Percentiles rank a stretch among this genome's conserved stretches.
phyloP scores from a whole-genome alignment of 1,139 yeast genomes.

The Candida glucosophila region DNA sequence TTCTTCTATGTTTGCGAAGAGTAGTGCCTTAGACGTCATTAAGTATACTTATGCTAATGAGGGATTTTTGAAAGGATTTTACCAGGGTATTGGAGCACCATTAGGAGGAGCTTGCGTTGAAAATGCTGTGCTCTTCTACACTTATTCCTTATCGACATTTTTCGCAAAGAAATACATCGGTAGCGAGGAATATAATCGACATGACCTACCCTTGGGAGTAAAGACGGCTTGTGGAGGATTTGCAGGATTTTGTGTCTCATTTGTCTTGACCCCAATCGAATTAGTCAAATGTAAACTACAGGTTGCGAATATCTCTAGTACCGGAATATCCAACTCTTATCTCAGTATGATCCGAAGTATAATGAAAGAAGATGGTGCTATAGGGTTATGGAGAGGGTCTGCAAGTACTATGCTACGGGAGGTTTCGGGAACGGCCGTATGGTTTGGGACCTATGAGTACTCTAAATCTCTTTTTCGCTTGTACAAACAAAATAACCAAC shows the following conservation, averaged over 20 bases:
- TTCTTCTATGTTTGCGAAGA: slow-evolving; percentile 29
- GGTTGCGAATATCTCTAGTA: slow-evolving; percentile 43
- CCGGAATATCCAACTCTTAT: slow-evolving; percentile 8
- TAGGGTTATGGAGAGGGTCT: slow-evolving; percentile 73
- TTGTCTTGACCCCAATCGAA: slow-evolving; percentile 83
- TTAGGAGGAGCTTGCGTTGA: slow-evolving; percentile 83
- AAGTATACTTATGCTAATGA: slow-evolving; percentile 51
- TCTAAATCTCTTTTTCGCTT: slow-evolving; percentile 20
- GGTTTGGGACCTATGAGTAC: slow-evolving; percentile 86
- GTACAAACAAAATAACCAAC: slow-evolving; percentile 22
- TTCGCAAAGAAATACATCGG: slow-evolving; percentile 1
- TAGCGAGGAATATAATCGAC: slow-evolving; percentile 7
- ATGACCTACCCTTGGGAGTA: slow-evolving; percentile 29
- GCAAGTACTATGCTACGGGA: slow-evolving; percentile 79
- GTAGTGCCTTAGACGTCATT: slow-evolving; percentile 55
- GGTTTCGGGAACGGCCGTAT: slow-evolving; percentile 82
- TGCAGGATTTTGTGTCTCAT: slow-evolving; percentile 78
- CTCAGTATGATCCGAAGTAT: slow-evolving; percentile 34
- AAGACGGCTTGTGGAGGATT: slow-evolving; percentile 64
- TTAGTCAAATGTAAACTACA: slow-evolving; percentile 82
- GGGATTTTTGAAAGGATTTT: slow-evolving; percentile 47
- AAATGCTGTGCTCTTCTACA: slow-evolving; percentile 48
- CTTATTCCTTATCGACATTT: slow-evolving; percentile 50
- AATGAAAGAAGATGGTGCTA: slow-evolving; percentile 43
- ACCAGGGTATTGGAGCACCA: slow-evolving; percentile 71